These are phyloP conservation scores for Chlorella variabilis DNA, from an alignment of 163 green algal species.

Conservation along the genomic window DNA sequence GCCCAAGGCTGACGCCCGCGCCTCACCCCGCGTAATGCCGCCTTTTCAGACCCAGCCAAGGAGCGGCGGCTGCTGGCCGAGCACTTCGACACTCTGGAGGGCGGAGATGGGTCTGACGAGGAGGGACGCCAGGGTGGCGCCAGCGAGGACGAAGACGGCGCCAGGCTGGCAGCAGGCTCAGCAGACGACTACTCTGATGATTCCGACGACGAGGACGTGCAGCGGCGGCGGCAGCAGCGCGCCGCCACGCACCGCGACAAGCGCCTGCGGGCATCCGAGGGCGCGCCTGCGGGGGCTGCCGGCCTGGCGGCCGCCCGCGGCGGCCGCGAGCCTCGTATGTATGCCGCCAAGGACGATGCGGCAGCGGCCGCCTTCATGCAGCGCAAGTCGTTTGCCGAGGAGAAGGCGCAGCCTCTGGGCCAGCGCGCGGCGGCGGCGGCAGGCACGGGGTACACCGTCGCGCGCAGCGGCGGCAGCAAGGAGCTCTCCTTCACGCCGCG, in stretches of 20 bases:
- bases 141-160: background rate
- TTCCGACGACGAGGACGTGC: background rate
- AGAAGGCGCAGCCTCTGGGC: conserved; percentile 69
- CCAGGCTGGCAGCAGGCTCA: background rate
- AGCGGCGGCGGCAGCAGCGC: background rate
- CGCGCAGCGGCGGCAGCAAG: conserved; percentile 62
- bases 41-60: conserved; percentile 42
- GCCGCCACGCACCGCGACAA: conserved; percentile 23
- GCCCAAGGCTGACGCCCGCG: background rate
- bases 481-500: conserved; percentile 73
- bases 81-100: conserved; percentile 77
- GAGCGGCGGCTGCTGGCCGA: conserved; percentile 73
- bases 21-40: background rate
- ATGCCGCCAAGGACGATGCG: conserved; percentile 69
- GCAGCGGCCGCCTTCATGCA: conserved; percentile 76
- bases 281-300: background rate
- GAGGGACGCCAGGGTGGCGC: background rate
- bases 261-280: conserved; percentile 10
- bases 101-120: background rate
- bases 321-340: conserved; percentile 69
- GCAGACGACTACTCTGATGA: conserved; percentile 18
- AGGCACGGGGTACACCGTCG: background rate
- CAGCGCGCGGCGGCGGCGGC: conserved; percentile 50
- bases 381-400: conserved; percentile 58
- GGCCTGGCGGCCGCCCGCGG: background rate